Base-by-base conservation (phyloP, 345 rosid species). In the Nasturtium officinale region DNA sequence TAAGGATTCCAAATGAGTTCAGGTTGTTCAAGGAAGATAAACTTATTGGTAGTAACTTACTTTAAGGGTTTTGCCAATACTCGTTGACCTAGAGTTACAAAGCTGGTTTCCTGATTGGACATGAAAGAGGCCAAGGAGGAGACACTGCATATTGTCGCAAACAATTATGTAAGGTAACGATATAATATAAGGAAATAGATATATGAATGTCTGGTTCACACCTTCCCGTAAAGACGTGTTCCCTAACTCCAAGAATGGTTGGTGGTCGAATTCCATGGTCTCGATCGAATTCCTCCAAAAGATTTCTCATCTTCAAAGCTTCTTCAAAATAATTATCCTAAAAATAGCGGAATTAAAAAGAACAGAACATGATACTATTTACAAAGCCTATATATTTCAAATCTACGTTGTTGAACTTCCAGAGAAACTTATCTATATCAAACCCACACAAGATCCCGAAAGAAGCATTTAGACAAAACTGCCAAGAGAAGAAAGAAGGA, bases 261-360 rank as follows among this genome's bases (percentile, higher is more conserved):
- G 99, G 87, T 75, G 92, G 82, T 65, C 80, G 96, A 77, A 88
- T 85, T 37, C 99, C 99, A 75, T 94, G 97, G 79, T 89, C 86
- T 67, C 75, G 28, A 54, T 85, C 85, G 48, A 94, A 94, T 79
- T 94, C 99, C 78, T 91, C 97, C 61, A 94, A 86, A 66, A 94
- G 96, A 84, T 94, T 94, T 80, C 99, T 86, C 96, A 94, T 85
- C 84, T 94, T 94, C 82, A 94, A 79, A 61, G 99, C 99, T 82
- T 94, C 99, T 80, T 94, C 99, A 78, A 94, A 94, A 79, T 94
- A 94, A 79, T 94, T 94, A 81, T 94, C 99, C 99, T 94, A 77
- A 53, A 69, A 32, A 65, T 5, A 67, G 43, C 16, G 21, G 40
- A 28, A 18, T 42, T 47, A 65, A 65, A 47, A 47, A 13, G 35